These are phyloP conservation scores for Geotrichum klebahnii DNA, from an alignment of 1,139 yeast species.

Conservation along the genomic window DNA sequence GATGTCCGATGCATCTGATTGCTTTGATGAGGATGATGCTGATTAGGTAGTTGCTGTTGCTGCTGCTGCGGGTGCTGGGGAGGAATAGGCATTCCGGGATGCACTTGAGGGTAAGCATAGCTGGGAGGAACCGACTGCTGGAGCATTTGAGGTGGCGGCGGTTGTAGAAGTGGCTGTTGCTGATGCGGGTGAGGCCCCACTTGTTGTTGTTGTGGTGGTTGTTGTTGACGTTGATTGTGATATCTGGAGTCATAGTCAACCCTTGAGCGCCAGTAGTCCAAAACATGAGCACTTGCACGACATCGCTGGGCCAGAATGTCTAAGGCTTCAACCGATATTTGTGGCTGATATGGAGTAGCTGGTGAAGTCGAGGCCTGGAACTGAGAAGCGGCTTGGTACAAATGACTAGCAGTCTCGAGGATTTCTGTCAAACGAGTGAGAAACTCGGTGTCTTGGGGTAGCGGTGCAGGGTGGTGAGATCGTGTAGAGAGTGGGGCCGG, in stretches of 20 bases:
- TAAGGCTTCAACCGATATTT: constrained; percentile 10
- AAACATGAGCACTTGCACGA: constrained; percentile 17
- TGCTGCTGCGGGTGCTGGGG: no score
- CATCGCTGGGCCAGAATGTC: constrained; percentile 16
- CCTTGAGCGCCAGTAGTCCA: constrained; percentile 15
- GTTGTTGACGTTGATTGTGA: constrained; percentile 1
- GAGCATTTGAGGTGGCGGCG: constrained; percentile 2
- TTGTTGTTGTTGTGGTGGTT: constrained; percentile 1
- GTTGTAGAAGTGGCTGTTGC: constrained; percentile 2
- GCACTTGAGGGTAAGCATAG: neutral
- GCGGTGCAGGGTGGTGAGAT: neutral
- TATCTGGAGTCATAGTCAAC: neutral
- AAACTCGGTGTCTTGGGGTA: constrained; percentile 17
- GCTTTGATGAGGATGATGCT: no score
- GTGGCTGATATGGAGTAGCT: neutral
- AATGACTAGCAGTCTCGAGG: constrained; percentile 17
- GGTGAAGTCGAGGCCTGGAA: constrained; percentile 7
- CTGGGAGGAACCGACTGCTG: constrained; percentile 4
- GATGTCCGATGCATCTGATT: no score
- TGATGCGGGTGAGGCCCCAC: neutral
- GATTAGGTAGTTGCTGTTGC: no score
- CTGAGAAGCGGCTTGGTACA: constrained; percentile 17
- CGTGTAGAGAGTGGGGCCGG: constrained; percentile 7
- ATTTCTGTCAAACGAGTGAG: constrained; percentile 11
- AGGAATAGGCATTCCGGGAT: no score